Base-by-base conservation (phyloP, 139 green algal species). In the Eudorina sp. region DNA sequence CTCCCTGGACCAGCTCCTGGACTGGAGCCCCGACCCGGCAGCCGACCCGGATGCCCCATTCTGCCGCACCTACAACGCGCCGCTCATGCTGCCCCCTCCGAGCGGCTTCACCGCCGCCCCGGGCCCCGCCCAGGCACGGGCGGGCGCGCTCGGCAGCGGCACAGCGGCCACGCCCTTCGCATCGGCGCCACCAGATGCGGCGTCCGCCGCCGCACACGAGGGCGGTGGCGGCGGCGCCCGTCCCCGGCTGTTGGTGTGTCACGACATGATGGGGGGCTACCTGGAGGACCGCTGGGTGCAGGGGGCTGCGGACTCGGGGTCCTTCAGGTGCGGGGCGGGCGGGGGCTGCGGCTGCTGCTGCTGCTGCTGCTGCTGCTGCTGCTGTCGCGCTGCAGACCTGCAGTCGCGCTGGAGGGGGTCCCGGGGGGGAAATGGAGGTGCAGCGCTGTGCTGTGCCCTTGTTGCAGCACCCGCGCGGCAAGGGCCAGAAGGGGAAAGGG, bases 241-340 rank as follows among this genome's bases (percentile, higher is more conserved):
- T 34, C 93, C 94, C 4, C 79, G 92, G 48, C 84, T 98, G 64
- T 88, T 99, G 74, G 93, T 96, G 0, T 99, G 96, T 73, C 97
- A 99, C 85, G 96, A 99, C 77, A 94, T 98, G 92, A 85, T 82
- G 43, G 94, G 95, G 7, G 94, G 95, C 31, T 99, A 99, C 89
- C 64, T 90, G 41, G 72, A 80, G 23, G 85, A 91, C 72, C 60
- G 85, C 6, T 38, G 78, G 29, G 73, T 86, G 34, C 89, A 92
- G 83, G 89, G 89, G 14, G 40, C 38, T 2, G 25, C 29, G 0
- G 76, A 92, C 25, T 53, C 83, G 29, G 64, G 53, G 29, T 83
- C 58, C 51, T 92, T 76, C 60, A 78, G 82, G 60, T 91, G 80
- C 27, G 25, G 38, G 36, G 38, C 23, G 11, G 13, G 55, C 55